These are phyloP conservation scores for Dothiorella sarmentorum DNA, from an alignment of 2,329 filamentous ascomycete genomes.

Conservation along the genomic window DNA sequence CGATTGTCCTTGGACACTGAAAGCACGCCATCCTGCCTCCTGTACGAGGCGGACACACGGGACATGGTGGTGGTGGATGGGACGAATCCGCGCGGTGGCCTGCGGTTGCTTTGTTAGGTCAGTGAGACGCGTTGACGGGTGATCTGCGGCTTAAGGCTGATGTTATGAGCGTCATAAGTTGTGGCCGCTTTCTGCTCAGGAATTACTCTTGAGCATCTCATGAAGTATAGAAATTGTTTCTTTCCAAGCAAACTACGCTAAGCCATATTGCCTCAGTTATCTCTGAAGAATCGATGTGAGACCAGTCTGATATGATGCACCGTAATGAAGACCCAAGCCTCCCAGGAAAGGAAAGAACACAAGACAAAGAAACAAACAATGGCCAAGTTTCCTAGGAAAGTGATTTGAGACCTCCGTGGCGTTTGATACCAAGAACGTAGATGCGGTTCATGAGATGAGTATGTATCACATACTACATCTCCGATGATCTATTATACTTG, in stretches of 20 bases:
- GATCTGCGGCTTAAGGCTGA: slow-evolving; percentile 11
- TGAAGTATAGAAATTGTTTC: background rate
- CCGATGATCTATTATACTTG: too few species aligned
- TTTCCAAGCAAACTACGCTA: background rate
- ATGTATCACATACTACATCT: too few species aligned
- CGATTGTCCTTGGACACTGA: slow-evolving; percentile 69
- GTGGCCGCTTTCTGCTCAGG: background rate
- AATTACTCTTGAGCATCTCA: background rate
- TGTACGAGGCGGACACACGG: slow-evolving; percentile 59
- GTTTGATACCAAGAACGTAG: too few species aligned
- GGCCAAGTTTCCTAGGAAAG: too few species aligned
- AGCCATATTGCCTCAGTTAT: background rate
- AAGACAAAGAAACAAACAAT: too few species aligned
- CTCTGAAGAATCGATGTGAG: too few species aligned
- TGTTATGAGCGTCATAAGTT: background rate
- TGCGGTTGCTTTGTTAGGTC: slow-evolving; percentile 6
- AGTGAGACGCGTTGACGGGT: slow-evolving; percentile 6
- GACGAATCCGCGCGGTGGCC: slow-evolving; percentile 5
- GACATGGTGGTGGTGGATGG: slow-evolving; percentile 31
- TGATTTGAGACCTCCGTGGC: too few species aligned
- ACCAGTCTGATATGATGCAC: too few species aligned
- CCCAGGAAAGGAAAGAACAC: too few species aligned
- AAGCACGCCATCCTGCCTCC: slow-evolving; percentile 91
- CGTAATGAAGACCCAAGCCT: too few species aligned
- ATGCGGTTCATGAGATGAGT: too few species aligned